Conservation (phyloP, 352 stramenopile species). For the Phytophthora fragariaefolia region DNA sequence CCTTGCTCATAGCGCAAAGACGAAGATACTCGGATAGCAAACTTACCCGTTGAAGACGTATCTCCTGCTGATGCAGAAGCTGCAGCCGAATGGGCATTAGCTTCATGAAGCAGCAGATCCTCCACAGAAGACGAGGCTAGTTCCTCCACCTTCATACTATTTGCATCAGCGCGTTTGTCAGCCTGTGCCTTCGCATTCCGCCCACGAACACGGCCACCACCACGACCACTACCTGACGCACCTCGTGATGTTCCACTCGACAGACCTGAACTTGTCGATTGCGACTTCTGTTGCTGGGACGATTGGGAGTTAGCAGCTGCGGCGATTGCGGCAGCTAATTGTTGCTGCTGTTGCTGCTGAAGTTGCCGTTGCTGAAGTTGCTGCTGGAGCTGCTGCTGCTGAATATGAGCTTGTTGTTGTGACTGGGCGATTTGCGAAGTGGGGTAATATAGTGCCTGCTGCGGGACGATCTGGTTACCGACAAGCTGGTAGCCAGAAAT, state of each 20-base stretch:
- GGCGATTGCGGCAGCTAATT: conserved; percentile 47
- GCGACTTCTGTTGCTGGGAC: conserved; percentile 40
- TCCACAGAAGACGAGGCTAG: conserved; percentile 43
- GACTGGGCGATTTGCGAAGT: conserved; percentile 47
- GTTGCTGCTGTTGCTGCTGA: conserved; percentile 54
- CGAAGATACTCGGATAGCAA: not conserved
- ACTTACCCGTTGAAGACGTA: conserved; percentile 22
- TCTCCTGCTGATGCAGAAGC: conserved; percentile 12
- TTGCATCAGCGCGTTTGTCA: conserved; percentile 40
- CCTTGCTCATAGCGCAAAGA: not conserved
- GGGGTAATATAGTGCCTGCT: conserved; percentile 67
- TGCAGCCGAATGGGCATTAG: conserved; percentile 1
- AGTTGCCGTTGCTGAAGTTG: conserved; percentile 49
- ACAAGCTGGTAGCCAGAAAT: conserved; percentile 73
- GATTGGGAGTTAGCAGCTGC: conserved; percentile 40
- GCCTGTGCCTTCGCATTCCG: conserved; percentile 16
- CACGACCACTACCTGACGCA: conserved; percentile 27
- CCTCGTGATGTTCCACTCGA: conserved; percentile 34
- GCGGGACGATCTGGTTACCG: conserved; percentile 63
- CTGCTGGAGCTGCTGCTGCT: conserved; percentile 58
- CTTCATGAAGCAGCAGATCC: conserved; percentile 39
- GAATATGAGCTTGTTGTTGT: conserved; percentile 54
- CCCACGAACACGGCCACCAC: conserved; percentile 6
- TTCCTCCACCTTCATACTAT: conserved; percentile 33
- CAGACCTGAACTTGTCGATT: conserved; percentile 22